Conservation (phyloP, 23 red algal species). For the Gracilaria domingensis region DNA sequence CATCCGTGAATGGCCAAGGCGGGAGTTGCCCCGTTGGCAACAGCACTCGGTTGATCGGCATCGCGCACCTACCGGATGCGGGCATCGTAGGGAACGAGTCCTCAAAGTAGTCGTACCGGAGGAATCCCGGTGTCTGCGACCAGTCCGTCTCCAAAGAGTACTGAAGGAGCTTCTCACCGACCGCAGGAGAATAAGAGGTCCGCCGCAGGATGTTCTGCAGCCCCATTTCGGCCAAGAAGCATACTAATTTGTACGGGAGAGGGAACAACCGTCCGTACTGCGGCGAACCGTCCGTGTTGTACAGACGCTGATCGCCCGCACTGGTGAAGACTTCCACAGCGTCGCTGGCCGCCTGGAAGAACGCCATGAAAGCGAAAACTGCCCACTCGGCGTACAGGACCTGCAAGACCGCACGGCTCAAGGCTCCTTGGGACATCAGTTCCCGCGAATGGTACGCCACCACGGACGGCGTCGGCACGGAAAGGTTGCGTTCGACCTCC, state of each 20-base stretch:
- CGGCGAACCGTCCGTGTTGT: not conserved
- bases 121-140: not conserved
- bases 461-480: not conserved
- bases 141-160: conserved; percentile 12
- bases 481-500: not conserved
- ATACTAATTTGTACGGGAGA: not conserved
- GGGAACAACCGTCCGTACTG: not conserved
- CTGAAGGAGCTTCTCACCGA: not conserved
- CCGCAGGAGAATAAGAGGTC: not conserved
- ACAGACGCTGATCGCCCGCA: not conserved
- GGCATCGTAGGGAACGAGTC: conserved; percentile 4
- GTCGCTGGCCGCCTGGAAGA: not conserved
- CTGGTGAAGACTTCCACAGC: not conserved
- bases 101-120: conserved; percentile 16
- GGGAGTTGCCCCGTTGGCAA: too few relatives aligned
- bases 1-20: too few relatives aligned
- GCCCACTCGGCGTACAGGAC: not conserved
- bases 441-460: not conserved
- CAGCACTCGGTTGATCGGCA: not conserved
- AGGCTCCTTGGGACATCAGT: not conserved
- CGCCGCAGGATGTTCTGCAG: conserved; percentile 16
- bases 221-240: not conserved
- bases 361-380: not conserved
- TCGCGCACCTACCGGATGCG: not conserved
- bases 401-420: not conserved